Evolutionary conservation across 2,329 filamentous ascomycete species (phyloP), one percentile per base, ranked within the genome.

Genomic region (Aspergillus jensenii): DNA sequence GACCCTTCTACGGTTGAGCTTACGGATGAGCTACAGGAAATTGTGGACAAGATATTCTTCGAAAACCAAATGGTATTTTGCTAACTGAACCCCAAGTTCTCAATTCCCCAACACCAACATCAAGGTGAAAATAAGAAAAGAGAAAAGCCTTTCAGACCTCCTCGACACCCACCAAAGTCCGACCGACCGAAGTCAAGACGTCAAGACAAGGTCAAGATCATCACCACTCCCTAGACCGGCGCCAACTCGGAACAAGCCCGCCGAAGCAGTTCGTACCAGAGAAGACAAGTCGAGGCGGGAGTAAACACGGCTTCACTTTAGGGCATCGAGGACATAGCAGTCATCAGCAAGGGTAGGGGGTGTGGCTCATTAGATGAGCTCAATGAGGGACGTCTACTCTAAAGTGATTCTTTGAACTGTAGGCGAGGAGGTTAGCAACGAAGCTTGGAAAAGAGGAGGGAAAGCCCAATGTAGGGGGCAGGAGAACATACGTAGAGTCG

Each of bases 261-360:
- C 64, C 64, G 64, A 59, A 61, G 56, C 59, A 53, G 48, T 59
- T 63, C 19, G 59, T 60, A 58, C 63, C 52, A 54, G 48, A 35
- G 57, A 53, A 44, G 53, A 56, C 48, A 51, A 44, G 66, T 75
- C 71, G 71, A 73, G 69, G 64, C 78, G 74, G 77, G 71, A 82
- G 78, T 78, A 78, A 74, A 83, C 80, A 79, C 79, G 82, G 83
- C 78, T 89, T 93, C 90, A 95, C 90, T 92, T 90, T 90, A 86
- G 87, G 89, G 88, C 81, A 83, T 83, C 87, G 90, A 90, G 89
- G 90, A 90, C 88, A 85, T 90, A 71, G 71, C 64, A 79, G 78
- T 96, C 91, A 95, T 96, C 91, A 90, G 90, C 90, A 90, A 91
- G 90, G 90, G 87, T 93, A 86, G 87, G 87, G 85, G 82, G 89